Evolutionary conservation across 768 basidiomycete species (phyloP), one percentile per base, ranked within the genome.

Genomic region (Daedaleopsis nitida): DNA sequence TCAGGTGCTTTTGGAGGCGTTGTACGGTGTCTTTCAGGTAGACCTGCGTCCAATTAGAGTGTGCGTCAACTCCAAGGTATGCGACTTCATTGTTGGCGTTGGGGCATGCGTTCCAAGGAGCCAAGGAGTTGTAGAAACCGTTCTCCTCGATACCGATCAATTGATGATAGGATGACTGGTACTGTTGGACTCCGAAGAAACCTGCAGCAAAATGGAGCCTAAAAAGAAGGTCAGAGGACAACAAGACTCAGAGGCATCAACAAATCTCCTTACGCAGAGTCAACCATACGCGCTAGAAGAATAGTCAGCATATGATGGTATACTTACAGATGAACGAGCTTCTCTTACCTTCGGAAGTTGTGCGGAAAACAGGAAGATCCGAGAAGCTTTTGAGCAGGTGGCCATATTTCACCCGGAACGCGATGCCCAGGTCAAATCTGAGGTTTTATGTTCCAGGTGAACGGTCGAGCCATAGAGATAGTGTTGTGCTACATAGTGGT

Each of bases 161-260:
- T 62, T 83, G 77, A 61, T 83, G 78, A 67, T 81, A 83, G 47
- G 79, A 64, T 17, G 59, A 63, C 55, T 60, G 71, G 35, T 78
- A 81, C 5, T 70, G 72, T 27, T 79, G 79, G 24, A 81, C 72
- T 12, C 78, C 78, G 55, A 78, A 79, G 73, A 81, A 80, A n/a
- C 82, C 81, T 12, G 80, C 77, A 0, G 81, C 81, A 65, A 83
- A 83, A 67, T 83, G 80, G 52, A 81, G 73, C 10, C 72, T 74
- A 34, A 1, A 9, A 7, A 2, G 11, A 11, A 16, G 32, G 56
- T 38, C 52, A 56, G 67, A 65, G 35, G 71, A 65, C 19, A 72
- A 66, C 75, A 72, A 71, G 3, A 11, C 9, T 11, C 4, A 69
- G 72, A 34, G 7, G 27, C 12, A n/a, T 14, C n/a, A 62, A 39